Conservation (phyloP, 306 rosid genomes). For the Cajanus cajan region DNA sequence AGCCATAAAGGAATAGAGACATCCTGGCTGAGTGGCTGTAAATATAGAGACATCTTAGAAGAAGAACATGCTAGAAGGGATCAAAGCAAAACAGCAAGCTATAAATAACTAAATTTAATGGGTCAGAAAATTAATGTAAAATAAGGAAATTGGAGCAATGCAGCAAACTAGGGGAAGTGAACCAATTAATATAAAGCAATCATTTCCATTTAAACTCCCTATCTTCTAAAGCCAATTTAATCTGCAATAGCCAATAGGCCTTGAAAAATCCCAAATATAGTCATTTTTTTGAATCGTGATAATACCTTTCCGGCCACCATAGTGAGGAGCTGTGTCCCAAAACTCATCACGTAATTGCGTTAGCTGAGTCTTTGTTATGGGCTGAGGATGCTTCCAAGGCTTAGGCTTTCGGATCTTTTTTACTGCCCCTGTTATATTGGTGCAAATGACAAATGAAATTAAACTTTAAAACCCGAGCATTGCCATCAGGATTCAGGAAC, state of each 20-base stretch:
- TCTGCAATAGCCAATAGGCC: not conserved
- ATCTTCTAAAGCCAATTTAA: constrained; percentile 9
- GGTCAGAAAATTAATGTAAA: not conserved
- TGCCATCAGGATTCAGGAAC: constrained; percentile 1
- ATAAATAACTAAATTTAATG: not conserved
- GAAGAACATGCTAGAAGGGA: not conserved
- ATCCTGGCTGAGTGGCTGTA: not conserved
- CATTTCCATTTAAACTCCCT: constrained; percentile 9
- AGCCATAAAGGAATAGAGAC: not conserved
- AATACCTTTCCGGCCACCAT: constrained; percentile 95
- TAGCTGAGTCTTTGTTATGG: constrained; percentile 86
- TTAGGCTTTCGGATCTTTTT: constrained; percentile 92
- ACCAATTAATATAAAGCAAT: not conserved
- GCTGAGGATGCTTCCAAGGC: constrained; percentile 99
- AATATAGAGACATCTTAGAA: not conserved
- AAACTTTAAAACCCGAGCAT: constrained; percentile 21
- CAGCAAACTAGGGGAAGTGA: constrained; percentile 7
- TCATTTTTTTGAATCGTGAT: not conserved
- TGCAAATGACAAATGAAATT: constrained; percentile 1
- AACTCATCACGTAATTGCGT: constrained; percentile 90
- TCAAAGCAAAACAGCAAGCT: not conserved
- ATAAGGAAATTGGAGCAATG: constrained; percentile 6
- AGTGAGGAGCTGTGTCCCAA: constrained; percentile 99
- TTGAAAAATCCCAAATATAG: constrained; percentile 6
- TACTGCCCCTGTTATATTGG: constrained; percentile 50